Conservation (phyloP, 2,329 filamentous ascomycete genomes). For the Ophiostoma montium region DNA sequence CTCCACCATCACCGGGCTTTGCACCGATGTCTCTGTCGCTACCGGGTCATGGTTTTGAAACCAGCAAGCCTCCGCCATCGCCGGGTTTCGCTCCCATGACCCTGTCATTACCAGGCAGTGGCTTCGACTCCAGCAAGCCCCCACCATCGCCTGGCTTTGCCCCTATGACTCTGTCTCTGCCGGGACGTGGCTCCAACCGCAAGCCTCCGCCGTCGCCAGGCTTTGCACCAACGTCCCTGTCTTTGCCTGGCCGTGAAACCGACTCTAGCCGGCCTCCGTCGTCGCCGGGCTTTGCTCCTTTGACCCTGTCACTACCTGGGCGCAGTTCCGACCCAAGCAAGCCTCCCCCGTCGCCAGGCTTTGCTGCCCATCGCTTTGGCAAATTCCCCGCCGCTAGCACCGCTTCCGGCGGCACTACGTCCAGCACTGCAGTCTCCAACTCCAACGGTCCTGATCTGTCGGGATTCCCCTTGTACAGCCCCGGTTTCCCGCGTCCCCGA, state of each 20-base stretch:
- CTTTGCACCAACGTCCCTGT: not conserved
- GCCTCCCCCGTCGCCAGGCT: slow-evolving; percentile 27
- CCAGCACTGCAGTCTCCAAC: slow-evolving; percentile 3
- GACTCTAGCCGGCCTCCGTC: not conserved
- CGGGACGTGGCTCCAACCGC: not conserved
- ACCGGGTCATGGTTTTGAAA: not conserved
- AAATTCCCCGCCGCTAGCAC: slow-evolving; percentile 20
- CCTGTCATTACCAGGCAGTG: not conserved
- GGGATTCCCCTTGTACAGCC: slow-evolving; percentile 15
- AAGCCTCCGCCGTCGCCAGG: not conserved
- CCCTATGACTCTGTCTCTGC: slow-evolving; percentile 7
- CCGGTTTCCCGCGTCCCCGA: slow-evolving; percentile 7
- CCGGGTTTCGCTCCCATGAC: not conserved
- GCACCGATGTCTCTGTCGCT: slow-evolving; percentile 13
- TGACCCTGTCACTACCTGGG: not conserved
- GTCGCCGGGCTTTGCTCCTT: not conserved
- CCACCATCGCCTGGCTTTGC: slow-evolving; percentile 24
- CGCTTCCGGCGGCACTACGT: too few relatives aligned
- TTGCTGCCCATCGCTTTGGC: slow-evolving; percentile 26
- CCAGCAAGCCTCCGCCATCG: not conserved
- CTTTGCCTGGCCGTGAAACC: not conserved
- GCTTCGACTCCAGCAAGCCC: slow-evolving; percentile 19
- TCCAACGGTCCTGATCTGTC: not conserved
- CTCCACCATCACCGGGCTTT: slow-evolving; percentile 25
- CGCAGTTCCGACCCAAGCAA: not conserved